phyloP scores from a whole-genome alignment of 345 rosid species.

The Gossypium bickii region DNA sequence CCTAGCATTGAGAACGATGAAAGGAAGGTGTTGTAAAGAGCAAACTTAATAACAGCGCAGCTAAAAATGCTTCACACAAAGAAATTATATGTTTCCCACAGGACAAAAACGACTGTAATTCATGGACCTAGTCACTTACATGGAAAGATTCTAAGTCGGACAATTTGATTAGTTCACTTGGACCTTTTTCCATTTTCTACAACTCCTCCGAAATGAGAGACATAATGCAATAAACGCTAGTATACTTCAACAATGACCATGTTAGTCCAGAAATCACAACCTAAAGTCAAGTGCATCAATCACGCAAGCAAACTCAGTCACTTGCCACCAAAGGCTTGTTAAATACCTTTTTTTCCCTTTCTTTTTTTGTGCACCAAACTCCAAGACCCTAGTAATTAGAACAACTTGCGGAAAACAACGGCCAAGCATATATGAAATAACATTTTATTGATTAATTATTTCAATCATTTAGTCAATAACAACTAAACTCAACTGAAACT shows the following conservation, averaged over 20 bases:
- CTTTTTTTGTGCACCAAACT: not conserved
- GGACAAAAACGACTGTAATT: not conserved
- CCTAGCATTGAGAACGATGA: not conserved
- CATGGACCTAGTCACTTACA: not conserved
- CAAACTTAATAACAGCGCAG: not conserved
- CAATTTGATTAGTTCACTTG: not conserved
- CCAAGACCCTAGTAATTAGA: not conserved
- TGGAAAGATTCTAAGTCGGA: not conserved
- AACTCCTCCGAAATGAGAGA: not conserved
- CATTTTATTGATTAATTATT: not conserved
- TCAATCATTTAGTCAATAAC: not conserved
- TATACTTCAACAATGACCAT: not conserved
- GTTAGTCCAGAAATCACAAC: not conserved
- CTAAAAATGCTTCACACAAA: not conserved
- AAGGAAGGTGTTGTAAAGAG: constrained; percentile 5
- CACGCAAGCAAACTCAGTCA: not conserved
- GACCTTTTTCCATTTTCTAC: not conserved
- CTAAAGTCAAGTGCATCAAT: constrained; percentile 8
- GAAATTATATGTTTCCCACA: not conserved
- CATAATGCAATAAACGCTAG: not conserved
- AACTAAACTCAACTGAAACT: not conserved
- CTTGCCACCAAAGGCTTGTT: not conserved
- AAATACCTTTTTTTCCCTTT: not conserved
- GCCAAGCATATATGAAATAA: not conserved
- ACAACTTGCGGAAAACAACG: not conserved